These are phyloP conservation scores for Xylaria palmicola DNA, from an alignment of 495 filamentous ascomycete species.

Conservation along the genomic window DNA sequence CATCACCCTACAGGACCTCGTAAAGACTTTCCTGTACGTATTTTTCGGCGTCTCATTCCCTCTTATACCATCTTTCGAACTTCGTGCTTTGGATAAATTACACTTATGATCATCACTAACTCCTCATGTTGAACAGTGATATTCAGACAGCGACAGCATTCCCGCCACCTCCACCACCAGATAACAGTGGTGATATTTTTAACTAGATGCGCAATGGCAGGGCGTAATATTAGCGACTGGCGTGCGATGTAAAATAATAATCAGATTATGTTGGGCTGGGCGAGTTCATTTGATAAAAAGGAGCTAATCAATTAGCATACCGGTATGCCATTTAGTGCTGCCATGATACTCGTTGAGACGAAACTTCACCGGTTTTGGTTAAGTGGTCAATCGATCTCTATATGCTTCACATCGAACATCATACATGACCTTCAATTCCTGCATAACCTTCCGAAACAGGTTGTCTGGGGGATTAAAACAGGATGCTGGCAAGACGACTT, in stretches of 20 bases:
- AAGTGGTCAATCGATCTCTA: no score
- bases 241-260: no score
- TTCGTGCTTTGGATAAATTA: background rate
- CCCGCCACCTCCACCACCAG: background rate
- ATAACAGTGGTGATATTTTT: constrained; percentile 11
- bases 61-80: background rate
- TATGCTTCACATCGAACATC: no score
- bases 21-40: constrained; percentile 1
- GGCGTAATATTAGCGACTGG: no score
- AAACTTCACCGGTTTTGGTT: no score
- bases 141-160: background rate
- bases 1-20: background rate
- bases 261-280: no score
- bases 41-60: background rate
- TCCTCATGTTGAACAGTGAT: background rate
- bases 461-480: no score
- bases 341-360: no score
- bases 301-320: background rate
- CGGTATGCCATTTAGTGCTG: no score
- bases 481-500: no score
- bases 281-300: background rate
- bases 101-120: background rate
- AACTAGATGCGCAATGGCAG: background rate
- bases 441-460: no score
- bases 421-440: no score